phyloP scores from a whole-genome alignment of 108 stramenopile genomes.

The Conticribra weissflogii region DNA sequence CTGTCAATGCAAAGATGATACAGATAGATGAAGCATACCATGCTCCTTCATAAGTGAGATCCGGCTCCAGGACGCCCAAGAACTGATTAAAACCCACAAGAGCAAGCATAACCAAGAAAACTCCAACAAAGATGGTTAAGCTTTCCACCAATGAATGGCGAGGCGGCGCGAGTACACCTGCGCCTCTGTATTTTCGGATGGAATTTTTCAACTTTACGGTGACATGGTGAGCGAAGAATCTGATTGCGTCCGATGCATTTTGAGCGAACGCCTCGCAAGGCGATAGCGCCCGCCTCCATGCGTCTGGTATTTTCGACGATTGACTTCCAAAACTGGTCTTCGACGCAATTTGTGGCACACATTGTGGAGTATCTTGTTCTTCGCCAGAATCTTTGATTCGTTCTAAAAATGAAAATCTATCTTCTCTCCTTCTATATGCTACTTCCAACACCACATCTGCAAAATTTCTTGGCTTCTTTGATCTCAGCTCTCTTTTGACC shows the following conservation, averaged over 20 bases:
- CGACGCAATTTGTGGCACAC: too few relatives aligned
- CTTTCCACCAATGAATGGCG: neutral
- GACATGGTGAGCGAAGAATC: neutral
- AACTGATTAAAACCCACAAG: neutral
- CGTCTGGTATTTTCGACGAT: neutral
- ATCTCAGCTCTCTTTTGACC: slow-evolving; percentile 2
- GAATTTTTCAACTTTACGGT: slow-evolving; percentile 3
- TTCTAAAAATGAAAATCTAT: too few relatives aligned
- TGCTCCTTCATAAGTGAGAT: neutral
- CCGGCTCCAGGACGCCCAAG: neutral
- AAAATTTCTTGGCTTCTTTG: neutral
- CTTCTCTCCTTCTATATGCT: too few relatives aligned
- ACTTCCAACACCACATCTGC: neutral
- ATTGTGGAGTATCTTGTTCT: too few relatives aligned
- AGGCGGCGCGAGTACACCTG: slow-evolving; percentile 11
- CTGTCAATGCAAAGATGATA: slow-evolving; percentile 17
- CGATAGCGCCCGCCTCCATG: neutral
- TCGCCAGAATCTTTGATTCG: too few relatives aligned
- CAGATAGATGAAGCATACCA: slow-evolving; percentile 19
- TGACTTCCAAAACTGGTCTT: too few relatives aligned
- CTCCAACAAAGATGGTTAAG: neutral
- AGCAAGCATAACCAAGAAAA: slow-evolving; percentile 4
- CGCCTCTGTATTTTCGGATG: slow-evolving; percentile 18
- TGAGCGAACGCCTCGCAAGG: neutral
- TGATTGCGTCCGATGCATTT: neutral